Conservation (phyloP, 352 stramenopile species). For the Proteromonas lacertae region DNA sequence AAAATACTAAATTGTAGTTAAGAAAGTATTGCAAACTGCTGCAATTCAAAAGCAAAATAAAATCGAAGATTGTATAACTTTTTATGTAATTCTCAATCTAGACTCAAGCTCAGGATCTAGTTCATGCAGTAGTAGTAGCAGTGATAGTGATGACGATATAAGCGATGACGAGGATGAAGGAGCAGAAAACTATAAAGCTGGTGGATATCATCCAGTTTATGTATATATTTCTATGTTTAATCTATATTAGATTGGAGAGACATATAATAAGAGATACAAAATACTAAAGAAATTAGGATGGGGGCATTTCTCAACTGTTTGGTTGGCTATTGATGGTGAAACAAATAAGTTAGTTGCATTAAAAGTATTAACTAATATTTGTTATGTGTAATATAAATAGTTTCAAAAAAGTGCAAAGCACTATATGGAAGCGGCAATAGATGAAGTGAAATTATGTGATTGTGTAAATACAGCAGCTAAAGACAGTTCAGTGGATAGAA, state of each 20-base stretch:
- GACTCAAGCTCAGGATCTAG: too few relatives aligned
- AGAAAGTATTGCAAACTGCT: too few relatives aligned
- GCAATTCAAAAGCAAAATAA: too few relatives aligned
- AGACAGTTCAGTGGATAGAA: not conserved
- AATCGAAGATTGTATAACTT: too few relatives aligned
- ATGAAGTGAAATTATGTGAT: slow-evolving; percentile 86
- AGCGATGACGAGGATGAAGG: slow-evolving; percentile 45
- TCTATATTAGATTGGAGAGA: slow-evolving; percentile 25
- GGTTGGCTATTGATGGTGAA: slow-evolving; percentile 58
- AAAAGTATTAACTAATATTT: slow-evolving; percentile 5
- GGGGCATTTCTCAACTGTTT: slow-evolving; percentile 98
- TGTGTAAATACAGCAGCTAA: slow-evolving; percentile 2
- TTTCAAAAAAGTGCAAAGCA: slow-evolving; percentile 87
- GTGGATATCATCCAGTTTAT: slow-evolving; percentile 83
- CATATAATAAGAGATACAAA: slow-evolving; percentile 62
- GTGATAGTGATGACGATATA: slow-evolving; percentile 8
- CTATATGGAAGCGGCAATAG: slow-evolving; percentile 84
- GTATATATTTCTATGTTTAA: slow-evolving; percentile 8
- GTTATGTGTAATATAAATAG: slow-evolving; percentile 20
- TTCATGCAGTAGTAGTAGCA: not conserved
- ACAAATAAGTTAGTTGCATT: slow-evolving; percentile 1
- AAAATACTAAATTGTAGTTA: too few relatives aligned
- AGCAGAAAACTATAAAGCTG: slow-evolving; percentile 62
- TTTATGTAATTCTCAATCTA: too few relatives aligned
- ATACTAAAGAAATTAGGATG: slow-evolving; percentile 93